Evolutionary conservation across 768 basidiomycete species (phyloP).

Genomic region (Kwoniella dendrophila): DNA sequence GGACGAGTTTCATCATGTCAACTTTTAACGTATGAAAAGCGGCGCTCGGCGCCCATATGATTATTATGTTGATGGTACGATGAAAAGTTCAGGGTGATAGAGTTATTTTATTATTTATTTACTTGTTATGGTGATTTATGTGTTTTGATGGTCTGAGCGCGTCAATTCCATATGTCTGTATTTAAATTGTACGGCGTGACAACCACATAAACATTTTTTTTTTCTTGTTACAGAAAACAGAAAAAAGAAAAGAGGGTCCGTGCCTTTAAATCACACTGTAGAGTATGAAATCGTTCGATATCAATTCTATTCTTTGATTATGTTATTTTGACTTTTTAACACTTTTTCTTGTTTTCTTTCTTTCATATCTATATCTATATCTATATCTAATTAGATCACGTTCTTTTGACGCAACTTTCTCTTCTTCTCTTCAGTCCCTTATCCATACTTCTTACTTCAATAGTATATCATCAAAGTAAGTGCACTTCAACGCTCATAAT

Average conservation of each 20-base stretch:
- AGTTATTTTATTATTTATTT: background rate
- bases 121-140: no score
- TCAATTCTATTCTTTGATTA: background rate
- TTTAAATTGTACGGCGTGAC: background rate
- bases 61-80: background rate
- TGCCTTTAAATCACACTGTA: background rate
- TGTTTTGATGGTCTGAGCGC: background rate
- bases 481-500: background rate
- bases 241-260: background rate
- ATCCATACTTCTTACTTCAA: slow-evolving; percentile 6
- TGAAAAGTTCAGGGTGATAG: background rate
- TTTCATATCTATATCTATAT: background rate
- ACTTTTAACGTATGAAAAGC: no score
- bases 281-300: background rate
- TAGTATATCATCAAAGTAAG: slow-evolving; percentile 8
- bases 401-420: background rate
- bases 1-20: no score
- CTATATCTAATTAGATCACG: background rate
- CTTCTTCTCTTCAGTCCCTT: background rate
- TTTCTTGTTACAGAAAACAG: no score
- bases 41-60: background rate
- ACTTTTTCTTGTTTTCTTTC: background rate
- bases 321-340: background rate
- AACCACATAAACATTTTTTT: no score
- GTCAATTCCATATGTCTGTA: background rate